A percentile compares a stretch with the other conserved stretches of the same genome.
Evolutionary conservation across 331 rosid genomes (phyloP).

Genomic region (Stylosanthes scabra): DNA sequence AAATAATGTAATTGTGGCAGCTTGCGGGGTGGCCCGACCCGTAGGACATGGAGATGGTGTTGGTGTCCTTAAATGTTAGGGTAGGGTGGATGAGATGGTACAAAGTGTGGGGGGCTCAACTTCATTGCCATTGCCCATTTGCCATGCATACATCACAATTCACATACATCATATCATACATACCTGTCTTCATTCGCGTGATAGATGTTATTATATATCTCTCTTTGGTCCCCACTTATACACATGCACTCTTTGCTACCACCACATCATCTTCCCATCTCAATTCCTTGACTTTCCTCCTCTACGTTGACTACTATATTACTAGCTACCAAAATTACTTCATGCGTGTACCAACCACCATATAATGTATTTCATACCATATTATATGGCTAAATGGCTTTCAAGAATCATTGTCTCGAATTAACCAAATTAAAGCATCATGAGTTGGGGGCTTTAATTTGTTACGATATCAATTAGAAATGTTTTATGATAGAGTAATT

Average conservation of each 20-base stretch:
- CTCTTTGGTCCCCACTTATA: slow-evolving; percentile 46
- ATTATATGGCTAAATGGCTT: background rate
- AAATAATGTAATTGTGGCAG: background rate
- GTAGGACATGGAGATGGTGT: background rate
- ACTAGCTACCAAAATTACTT: too few species aligned
- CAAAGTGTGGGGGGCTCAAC: slow-evolving; percentile 32
- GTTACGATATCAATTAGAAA: background rate
- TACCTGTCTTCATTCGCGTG: slow-evolving; percentile 38
- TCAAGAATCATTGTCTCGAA: slow-evolving; percentile 1
- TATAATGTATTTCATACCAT: too few species aligned
- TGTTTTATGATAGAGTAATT: background rate
- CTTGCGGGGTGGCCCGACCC: slow-evolving; percentile 21
- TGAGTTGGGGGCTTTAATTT: slow-evolving; percentile 1
- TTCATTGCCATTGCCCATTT: slow-evolving; percentile 38
- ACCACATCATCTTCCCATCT: too few species aligned
- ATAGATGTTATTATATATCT: slow-evolving; percentile 40
- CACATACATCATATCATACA: slow-evolving; percentile 3
- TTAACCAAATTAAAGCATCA: background rate
- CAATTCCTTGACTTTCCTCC: too few species aligned
- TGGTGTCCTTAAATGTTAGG: slow-evolving; percentile 4
- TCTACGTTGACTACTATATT: too few species aligned
- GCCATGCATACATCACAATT: slow-evolving; percentile 39
- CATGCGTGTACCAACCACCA: too few species aligned
- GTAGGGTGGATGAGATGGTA: background rate
- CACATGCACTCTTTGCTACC: slow-evolving; percentile 26